Base-by-base conservation (phyloP, 2,329 filamentous ascomycete species). In the Botrytis fragariae region DNA sequence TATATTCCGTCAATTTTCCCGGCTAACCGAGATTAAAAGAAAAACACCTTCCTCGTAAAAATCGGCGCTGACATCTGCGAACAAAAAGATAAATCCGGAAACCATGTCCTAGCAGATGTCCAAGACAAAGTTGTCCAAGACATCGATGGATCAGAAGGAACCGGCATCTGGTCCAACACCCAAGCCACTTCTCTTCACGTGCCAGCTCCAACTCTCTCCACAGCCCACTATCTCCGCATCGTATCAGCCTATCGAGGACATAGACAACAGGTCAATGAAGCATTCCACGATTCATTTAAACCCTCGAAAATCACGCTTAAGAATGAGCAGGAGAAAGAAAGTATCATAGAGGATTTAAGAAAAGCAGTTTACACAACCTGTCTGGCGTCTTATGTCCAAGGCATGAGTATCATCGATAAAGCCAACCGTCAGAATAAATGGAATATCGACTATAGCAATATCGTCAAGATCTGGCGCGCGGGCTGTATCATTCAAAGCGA, bases 401-500 rank as follows among this genome's bases (percentile, higher is more conserved):
- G 91, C 10, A 83, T 93, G 67, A 88, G 91, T 77, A 82, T 92
- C 65, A 89, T 93, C 76, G 86, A 87, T 8, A 85, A 84, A 39
- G 87, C 88, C 0, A 87, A 90, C 77, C 82, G 84, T 60, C 83
- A 87, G 45, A 85, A 91, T 78, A 84, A 85, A 45, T 93, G 91
- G 90, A 83, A 84, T 59, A 84, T 90, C 73, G 81, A 88, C 76
- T 87, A 87, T 77, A 79, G 22, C 82, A 84, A 42, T 83, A 89
- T 4, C 18, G 82, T 89, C 64, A 84, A 88, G 78, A 89, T 93
- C 76, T 93, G 91, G 91, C 86, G 89, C 3, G 88, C 85, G 0
- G 91, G 91, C 12, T 93, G 91, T 81, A 93, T 93, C 80, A 93
- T 93, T 78, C 87, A 90, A 77, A 86, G 88, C 1, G 90, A 92